Conservation (phyloP, 2,329 filamentous ascomycete genomes). For the Diaporthe sp. region DNA sequence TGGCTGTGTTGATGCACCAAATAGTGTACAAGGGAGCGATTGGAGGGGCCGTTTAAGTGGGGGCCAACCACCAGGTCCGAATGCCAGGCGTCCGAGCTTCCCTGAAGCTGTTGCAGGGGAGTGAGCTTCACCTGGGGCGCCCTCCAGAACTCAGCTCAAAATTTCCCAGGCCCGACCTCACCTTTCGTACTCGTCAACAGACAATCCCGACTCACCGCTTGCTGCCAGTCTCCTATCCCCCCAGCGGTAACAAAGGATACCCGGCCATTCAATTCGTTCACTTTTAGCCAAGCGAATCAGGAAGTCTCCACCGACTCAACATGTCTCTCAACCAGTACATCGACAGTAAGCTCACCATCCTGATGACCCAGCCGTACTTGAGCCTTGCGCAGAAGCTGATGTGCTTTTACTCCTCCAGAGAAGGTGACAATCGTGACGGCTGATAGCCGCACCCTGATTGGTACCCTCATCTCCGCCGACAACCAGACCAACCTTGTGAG, state of each 20-base stretch:
- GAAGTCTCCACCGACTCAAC: background rate
- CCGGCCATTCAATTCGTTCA: conserved; percentile 7
- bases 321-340: conserved; percentile 46
- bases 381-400: background rate
- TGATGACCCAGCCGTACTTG: background rate
- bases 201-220: conserved; percentile 9
- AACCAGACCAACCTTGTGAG: conserved; percentile 87
- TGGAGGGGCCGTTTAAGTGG: conserved; percentile 29
- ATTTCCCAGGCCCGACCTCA: conserved; percentile 26
- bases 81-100: conserved; percentile 13
- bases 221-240: background rate
- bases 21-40: too few species aligned
- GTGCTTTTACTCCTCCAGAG: conserved; percentile 62
- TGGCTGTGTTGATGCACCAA: background rate
- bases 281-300: background rate
- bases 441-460: conserved; percentile 88
- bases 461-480: conserved; percentile 86
- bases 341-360: conserved; percentile 42
- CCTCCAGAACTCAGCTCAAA: conserved; percentile 21
- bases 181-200: conserved; percentile 7
- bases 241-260: background rate
- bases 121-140: conserved; percentile 21
- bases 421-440: conserved; percentile 92
- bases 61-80: background rate
- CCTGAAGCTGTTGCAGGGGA: conserved; percentile 31